Evolutionary conservation across 768 basidiomycete species (phyloP).

Genomic region (Lentinula sp.): DNA sequence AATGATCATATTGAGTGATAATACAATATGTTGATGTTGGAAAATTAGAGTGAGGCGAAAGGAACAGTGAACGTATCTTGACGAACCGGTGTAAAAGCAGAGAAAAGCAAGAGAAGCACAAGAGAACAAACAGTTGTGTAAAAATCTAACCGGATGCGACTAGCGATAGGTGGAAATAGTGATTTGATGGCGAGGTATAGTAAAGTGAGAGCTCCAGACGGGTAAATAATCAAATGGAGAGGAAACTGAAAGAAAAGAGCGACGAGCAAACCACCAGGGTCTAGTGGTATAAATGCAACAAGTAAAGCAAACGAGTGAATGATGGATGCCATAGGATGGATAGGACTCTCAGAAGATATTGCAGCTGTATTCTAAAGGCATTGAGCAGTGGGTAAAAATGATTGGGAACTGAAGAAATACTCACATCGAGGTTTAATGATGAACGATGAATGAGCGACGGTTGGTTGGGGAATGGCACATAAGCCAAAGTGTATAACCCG

Average conservation of each 20-base stretch:
- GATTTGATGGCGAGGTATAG: background rate
- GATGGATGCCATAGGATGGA: too few relatives aligned
- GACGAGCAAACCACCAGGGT: background rate
- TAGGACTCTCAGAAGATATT: too few relatives aligned
- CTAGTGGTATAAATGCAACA: background rate
- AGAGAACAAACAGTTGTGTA: background rate
- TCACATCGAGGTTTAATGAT: too few relatives aligned
- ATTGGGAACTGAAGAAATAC: too few relatives aligned
- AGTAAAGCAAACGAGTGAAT: background rate
- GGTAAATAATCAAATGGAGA: background rate
- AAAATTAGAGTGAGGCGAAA: background rate
- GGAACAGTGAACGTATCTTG: background rate
- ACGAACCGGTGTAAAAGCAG: background rate
- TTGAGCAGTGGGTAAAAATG: too few relatives aligned
- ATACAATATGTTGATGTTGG: constrained; percentile 24
- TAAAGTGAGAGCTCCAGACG: background rate
- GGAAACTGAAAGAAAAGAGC: background rate
- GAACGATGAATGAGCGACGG: too few relatives aligned
- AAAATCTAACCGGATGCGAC: background rate
- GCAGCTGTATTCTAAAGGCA: too few relatives aligned
- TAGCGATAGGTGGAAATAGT: too few relatives aligned
- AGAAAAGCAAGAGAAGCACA: background rate
- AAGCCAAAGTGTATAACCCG: too few relatives aligned
- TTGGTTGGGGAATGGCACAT: too few relatives aligned
- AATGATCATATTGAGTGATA: constrained; percentile 50